These are phyloP conservation scores for Geoglossum cookeanum DNA, from an alignment of 2,329 filamentous ascomycete genomes.

Conservation along the genomic window DNA sequence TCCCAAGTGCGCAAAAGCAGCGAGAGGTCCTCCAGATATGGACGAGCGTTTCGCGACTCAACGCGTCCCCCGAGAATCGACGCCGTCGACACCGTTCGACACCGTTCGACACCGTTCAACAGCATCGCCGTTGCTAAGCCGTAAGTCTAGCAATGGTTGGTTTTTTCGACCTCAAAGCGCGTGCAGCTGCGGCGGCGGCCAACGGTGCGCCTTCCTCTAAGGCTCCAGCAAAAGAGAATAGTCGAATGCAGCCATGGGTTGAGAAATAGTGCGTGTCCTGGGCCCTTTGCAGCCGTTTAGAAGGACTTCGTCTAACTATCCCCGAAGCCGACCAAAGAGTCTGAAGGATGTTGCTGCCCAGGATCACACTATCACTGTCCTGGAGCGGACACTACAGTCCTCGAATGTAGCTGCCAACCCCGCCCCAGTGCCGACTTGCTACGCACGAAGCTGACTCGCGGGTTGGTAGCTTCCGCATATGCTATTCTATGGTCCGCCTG, in stretches of 20 bases:
- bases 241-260: slow-evolving; percentile 77
- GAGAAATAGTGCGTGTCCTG: slow-evolving; percentile 68
- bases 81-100: not conserved
- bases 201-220: slow-evolving; percentile 46
- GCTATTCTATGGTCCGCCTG: slow-evolving; percentile 96
- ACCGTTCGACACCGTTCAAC: not conserved
- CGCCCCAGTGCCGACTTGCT: slow-evolving; percentile 1
- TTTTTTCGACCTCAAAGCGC: slow-evolving; percentile 92
- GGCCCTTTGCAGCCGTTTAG: not conserved
- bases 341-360: slow-evolving; percentile 91
- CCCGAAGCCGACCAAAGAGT: slow-evolving; percentile 65
- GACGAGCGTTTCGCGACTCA: not conserved
- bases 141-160: slow-evolving; percentile 45
- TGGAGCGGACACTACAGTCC: slow-evolving; percentile 82
- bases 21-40: not conserved
- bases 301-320: not conserved
- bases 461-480: slow-evolving; percentile 66
- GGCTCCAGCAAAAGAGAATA: slow-evolving; percentile 40
- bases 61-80: not conserved
- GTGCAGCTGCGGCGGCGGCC: slow-evolving; percentile 54
- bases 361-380: slow-evolving; percentile 87
- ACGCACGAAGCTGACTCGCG: slow-evolving; percentile 6
- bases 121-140: not conserved
- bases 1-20: not conserved
- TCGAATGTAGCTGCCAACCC: slow-evolving; percentile 44